Conservation (phyloP, 1,139 yeast genomes). For the Debaryomycetaceae sp. region DNA sequence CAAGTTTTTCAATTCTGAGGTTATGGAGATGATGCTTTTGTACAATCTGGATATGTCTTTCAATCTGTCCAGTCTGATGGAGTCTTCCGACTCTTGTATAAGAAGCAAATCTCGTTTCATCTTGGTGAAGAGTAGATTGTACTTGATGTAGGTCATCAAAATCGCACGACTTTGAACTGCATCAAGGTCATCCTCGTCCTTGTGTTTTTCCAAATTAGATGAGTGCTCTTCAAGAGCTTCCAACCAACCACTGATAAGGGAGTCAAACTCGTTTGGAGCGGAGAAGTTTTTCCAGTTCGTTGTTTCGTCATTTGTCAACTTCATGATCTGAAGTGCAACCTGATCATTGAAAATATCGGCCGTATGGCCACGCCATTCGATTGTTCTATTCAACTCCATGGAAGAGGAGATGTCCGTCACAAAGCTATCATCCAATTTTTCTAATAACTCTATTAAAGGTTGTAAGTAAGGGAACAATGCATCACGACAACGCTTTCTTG, state of each 20-base stretch:
- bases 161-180: constrained; percentile 73
- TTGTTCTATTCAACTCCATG: constrained; percentile 27
- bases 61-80: constrained; percentile 27
- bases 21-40: constrained; percentile 44
- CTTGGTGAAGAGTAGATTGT: constrained; percentile 61
- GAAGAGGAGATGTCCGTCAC: constrained; percentile 33
- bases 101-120: constrained; percentile 67
- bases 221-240: constrained; percentile 45
- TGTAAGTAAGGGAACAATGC: constrained; percentile 32
- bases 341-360: constrained; percentile 72
- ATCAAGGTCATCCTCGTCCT: constrained; percentile 46
- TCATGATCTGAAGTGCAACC: constrained; percentile 57
- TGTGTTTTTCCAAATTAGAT: constrained; percentile 42
- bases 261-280: constrained; percentile 29
- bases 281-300: constrained; percentile 16
- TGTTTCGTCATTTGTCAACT: constrained; percentile 33
- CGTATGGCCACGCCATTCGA: constrained; percentile 73
- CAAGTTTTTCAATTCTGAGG: constrained; percentile 63
- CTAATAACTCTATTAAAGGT: constrained; percentile 36
- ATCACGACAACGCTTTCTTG: constrained; percentile 43
- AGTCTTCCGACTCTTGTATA: constrained; percentile 28
- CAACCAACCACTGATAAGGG: constrained; percentile 34
- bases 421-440: constrained; percentile 37
- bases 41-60: constrained; percentile 50
- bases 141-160: constrained; percentile 69